Conservation (phyloP, 108 stramenopile genomes). For the Stephanodiscus minutulus region DNA sequence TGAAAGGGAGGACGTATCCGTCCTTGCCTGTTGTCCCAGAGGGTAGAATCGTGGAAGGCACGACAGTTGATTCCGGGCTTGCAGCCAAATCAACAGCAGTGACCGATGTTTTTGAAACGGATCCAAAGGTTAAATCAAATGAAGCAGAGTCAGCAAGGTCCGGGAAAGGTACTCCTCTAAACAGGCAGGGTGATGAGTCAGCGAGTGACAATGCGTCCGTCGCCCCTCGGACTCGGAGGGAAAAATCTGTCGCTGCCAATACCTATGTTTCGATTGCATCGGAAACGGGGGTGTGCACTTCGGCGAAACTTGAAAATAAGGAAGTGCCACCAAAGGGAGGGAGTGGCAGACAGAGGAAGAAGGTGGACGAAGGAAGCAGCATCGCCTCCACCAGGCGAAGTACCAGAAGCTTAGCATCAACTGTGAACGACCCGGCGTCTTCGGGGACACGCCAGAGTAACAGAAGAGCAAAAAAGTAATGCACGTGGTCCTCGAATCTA, state of each 20-base stretch:
- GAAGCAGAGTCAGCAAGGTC: slow-evolving; percentile 1
- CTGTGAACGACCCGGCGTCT: not conserved
- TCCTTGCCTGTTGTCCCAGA: slow-evolving; percentile 33
- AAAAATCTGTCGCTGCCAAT: not conserved
- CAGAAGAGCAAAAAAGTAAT: slow-evolving; percentile 9
- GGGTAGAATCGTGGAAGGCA: slow-evolving; percentile 20
- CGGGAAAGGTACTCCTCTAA: not conserved
- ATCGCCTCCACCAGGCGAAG: slow-evolving; percentile 3
- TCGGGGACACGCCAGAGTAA: not conserved
- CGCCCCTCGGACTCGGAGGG: slow-evolving; percentile 7
- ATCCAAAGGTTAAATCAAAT: not conserved
- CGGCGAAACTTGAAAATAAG: not conserved
- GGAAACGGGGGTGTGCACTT: not conserved
- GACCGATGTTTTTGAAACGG: not conserved
- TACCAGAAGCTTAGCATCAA: not conserved
- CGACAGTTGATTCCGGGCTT: not conserved
- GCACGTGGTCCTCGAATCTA: too few species aligned
- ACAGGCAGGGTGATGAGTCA: not conserved
- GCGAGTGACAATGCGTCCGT: slow-evolving; percentile 1
- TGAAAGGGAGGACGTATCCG: not conserved
- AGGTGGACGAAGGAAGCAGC: slow-evolving; percentile 1
- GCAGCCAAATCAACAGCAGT: not conserved
- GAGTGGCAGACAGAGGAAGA: slow-evolving; percentile 1
- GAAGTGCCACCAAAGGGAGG: not conserved
- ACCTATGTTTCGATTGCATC: not conserved